These are phyloP conservation scores for Pythium insidiosum DNA, from an alignment of 352 stramenopile genomes.

Conservation along the genomic window DNA sequence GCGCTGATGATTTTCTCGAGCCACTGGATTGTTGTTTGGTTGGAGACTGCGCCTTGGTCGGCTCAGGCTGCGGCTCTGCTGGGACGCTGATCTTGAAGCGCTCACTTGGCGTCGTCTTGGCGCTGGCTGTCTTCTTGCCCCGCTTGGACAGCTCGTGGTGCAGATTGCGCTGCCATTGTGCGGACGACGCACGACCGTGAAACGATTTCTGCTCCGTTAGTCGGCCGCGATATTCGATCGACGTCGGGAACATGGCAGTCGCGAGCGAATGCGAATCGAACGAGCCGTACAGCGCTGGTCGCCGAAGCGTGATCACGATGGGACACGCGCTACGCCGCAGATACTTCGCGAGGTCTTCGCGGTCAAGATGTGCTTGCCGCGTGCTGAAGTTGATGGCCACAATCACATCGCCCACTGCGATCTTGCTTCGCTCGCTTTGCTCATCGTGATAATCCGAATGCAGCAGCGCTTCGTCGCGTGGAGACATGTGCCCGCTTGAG, in stretches of 20 bases:
- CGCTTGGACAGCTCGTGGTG: conserved; percentile 45
- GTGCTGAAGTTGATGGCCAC: conserved; percentile 58
- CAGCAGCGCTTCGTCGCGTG: too few species aligned
- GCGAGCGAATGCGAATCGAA: conserved; percentile 53
- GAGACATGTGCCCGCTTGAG: too few species aligned
- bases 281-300: conserved; percentile 45
- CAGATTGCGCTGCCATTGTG: conserved; percentile 56
- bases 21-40: too few species aligned
- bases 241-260: conserved; percentile 69
- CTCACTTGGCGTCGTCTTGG: too few species aligned
- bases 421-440: conserved; percentile 14
- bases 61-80: too few species aligned
- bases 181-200: conserved; percentile 40
- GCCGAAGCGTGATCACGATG: conserved; percentile 60
- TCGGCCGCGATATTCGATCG: conserved; percentile 40
- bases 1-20: too few species aligned
- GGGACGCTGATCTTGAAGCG: too few species aligned
- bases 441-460: too few species aligned
- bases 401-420: conserved; percentile 47
- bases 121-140: conserved; percentile 14
- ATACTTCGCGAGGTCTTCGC: conserved; percentile 31
- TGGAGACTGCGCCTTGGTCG: too few species aligned
- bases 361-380: conserved; percentile 35
- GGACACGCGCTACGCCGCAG: conserved; percentile 33
- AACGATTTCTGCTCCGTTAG: conserved; percentile 24